Evolutionary conservation across 805 yeast genomes (phyloP), one percentile per base, ranked within the genome.

Genomic region (Wickerhamiella parazyma): DNA sequence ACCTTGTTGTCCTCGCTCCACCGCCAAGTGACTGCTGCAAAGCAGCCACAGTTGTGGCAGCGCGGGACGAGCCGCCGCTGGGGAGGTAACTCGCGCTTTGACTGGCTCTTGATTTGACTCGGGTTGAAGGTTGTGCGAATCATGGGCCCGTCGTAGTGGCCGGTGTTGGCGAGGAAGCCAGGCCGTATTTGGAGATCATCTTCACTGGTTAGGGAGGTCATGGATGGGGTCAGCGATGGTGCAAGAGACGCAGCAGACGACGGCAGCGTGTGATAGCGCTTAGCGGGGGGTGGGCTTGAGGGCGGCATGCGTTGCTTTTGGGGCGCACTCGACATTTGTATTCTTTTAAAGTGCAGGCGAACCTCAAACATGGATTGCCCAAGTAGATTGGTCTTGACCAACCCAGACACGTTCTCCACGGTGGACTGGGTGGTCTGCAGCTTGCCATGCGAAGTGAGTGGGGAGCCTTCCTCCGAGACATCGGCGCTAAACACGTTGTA

Each of bases 381-480:
- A 4, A 46, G 36, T n/a, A 40, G 17, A n/a, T 43, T 35, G 16
- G 26, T 25, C 20, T 36, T 28, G 22, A 46, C 22, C 17, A 36
- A 33, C 17, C 49, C 49, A 9, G 44, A 14, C 6, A 40, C 38
- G 9, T 28, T 26, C 34, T 28, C 43, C 14, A 17, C 24, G n/a
- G 37, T 41, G 11, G 37, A 24, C 8, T 22, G 33, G 3, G 17
- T 26, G 6, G 64, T 56, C 16, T 11, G 14, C 10, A 66, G 51
- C 45, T 55, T 47, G 11, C 70, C 70, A 47, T 66, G 68, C 20
- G 67, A 66, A 37, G 63, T 64, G 25, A 61, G 48, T 10, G 70
- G 69, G 36, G 49, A 47, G 38, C 53, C 66, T 14, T 53, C 55
- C 45, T 65, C 70, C 10, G 63, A 53, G 46, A 55, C 57, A 51